Percentiles rank a stretch among this genome's conserved stretches.
Conservation (phyloP, 2,329 filamentous ascomycete species). For the Fusarium agapanthi region DNA sequence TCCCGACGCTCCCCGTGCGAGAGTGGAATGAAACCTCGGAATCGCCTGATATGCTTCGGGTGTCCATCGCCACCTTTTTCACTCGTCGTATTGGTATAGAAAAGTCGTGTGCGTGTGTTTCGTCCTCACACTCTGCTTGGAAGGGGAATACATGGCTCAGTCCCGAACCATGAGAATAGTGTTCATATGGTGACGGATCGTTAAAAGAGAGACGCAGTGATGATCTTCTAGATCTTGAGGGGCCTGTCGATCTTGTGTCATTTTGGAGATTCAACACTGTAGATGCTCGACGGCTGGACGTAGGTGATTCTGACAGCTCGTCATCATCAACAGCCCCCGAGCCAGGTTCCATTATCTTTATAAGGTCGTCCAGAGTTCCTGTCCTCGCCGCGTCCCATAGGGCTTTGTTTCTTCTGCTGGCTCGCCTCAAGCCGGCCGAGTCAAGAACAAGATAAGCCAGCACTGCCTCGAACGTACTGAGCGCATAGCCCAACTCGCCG, state of each 20-base stretch:
- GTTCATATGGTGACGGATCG: conserved; percentile 50
- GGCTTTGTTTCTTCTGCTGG: conserved; percentile 84
- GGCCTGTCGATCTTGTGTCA: conserved; percentile 42
- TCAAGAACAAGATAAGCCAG: conserved; percentile 86
- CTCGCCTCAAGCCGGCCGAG: conserved; percentile 81
- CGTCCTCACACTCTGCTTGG: conserved; percentile 63
- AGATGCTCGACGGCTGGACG: conserved; percentile 56
- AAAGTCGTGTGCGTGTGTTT: conserved; percentile 39
- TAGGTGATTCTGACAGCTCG: conserved; percentile 51
- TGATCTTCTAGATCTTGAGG: conserved; percentile 48
- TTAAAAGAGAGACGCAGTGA: conserved; percentile 50
- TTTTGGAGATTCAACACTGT: conserved; percentile 59
- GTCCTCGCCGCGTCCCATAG: conserved; percentile 86
- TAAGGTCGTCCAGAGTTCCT: conserved; percentile 80
- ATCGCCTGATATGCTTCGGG: conserved; percentile 84
- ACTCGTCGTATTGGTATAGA: conserved; percentile 57
- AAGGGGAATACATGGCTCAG: conserved; percentile 93
- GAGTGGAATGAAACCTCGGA: conserved; percentile 88
- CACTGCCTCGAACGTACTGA: conserved; percentile 96
- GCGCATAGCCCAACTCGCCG: conserved; percentile 92
- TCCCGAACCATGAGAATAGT: conserved; percentile 64
- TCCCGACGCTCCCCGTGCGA: conserved; percentile 79
- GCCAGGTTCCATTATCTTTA: conserved; percentile 80
- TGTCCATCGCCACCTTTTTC: conserved; percentile 90
- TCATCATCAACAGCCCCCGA: conserved; percentile 58